Evolutionary conservation across 768 basidiomycete genomes (phyloP), one percentile per base, ranked within the genome.

Genomic region (Chalciporus chontae): DNA sequence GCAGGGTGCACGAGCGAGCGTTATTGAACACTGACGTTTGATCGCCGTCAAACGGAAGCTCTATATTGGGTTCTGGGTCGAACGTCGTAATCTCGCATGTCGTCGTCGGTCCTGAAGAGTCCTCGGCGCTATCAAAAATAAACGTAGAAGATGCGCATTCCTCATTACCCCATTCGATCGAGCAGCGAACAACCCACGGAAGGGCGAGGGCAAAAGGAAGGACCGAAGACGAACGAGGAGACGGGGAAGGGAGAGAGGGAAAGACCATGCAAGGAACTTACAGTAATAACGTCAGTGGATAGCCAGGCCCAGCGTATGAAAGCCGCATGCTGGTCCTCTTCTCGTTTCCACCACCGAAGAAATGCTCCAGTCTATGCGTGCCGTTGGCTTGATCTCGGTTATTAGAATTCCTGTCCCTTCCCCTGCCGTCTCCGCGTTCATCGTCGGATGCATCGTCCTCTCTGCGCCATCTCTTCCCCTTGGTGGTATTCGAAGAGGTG

Each of bases 71-170:
- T 52, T 95, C 93, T 7, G 91, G 79, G 39, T 91, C 87, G 55
- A 86, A 89, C 0, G 93, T 93, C 24, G 83, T 77, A 52, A 94
- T 83, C 67, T 94, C 87, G 64, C 92, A 94, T 23, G 83, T 87
- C 14, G 91, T 92, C 1, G 86, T 90, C 6, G 91, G 90, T 3
- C 90, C 91, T 38, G 76, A 69, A 5, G 84, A 81, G 52, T 90
- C 89, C 62, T 92, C 88, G 24, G 84, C 83, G 41, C 88, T 90
- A 45, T 23, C 45, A 21, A 42, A 31, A 24, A 36, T 8, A 23
- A 31, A 24, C 18, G 34, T n/a, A 45, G 32, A 18, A 42, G 45
- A 39, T 40, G 32, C 27, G 40, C 13, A 8, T 50, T 32, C 17
- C 39, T 53, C 43, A 47, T 53, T 46, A 34, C 29, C 37, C 47